Evolutionary conservation across 257 asterid species (phyloP).

Genomic region (Solanum pinnatisectum): DNA sequence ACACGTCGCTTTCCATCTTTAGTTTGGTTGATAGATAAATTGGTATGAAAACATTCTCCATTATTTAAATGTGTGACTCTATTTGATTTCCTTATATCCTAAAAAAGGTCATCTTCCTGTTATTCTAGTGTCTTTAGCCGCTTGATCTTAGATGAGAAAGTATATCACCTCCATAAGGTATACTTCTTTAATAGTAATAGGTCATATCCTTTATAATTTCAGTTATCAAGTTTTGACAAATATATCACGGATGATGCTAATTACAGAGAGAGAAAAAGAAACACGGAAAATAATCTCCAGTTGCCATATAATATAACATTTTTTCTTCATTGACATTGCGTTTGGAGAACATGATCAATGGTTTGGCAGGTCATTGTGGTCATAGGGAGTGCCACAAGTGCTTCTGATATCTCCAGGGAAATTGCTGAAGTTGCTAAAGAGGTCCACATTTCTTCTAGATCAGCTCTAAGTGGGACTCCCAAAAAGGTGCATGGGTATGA

Average conservation of each 20-base stretch:
- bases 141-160: not conserved
- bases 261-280: not conserved
- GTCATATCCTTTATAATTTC: not conserved
- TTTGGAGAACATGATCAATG: not conserved
- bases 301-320: not conserved
- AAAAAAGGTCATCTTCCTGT: not conserved
- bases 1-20: not conserved
- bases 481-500: constrained; percentile 50
- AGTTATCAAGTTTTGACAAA: not conserved
- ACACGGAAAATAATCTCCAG: not conserved
- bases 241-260: not conserved
- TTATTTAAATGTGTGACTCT: not conserved
- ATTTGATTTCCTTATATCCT: not conserved
- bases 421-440: constrained; percentile 68
- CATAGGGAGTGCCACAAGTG: constrained; percentile 81
- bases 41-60: not conserved
- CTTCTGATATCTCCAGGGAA: constrained; percentile 76
- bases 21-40: not conserved
- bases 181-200: not conserved
- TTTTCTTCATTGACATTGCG: not conserved
- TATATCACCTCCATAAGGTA: not conserved
- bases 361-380: constrained; percentile 64
- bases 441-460: constrained; percentile 78
- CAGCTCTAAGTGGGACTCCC: constrained; percentile 18
- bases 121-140: not conserved